phyloP scores from a whole-genome alignment of 805 yeast genomes.

The Candida sphagnicola region DNA sequence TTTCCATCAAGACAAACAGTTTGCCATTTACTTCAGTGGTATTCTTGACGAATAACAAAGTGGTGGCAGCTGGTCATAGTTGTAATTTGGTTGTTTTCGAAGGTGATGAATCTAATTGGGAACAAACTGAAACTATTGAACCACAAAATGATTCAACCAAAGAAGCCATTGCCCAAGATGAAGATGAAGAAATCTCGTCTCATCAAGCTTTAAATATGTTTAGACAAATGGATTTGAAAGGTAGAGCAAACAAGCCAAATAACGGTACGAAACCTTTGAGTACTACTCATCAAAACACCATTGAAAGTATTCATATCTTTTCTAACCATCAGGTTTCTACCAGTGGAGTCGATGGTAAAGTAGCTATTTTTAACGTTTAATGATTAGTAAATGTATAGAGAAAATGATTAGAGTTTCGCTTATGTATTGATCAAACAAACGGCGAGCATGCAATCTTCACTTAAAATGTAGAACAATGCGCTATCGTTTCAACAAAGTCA shows the following conservation, averaged over 20 bases:
- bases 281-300: conserved; percentile 89
- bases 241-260: conserved; percentile 52
- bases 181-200: conserved; percentile 56
- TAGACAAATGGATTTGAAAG: conserved; percentile 92
- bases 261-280: conserved; percentile 38
- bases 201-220: conserved; percentile 89
- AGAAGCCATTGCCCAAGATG: conserved; percentile 39
- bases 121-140: conserved; percentile 56
- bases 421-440: too few species aligned
- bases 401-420: neutral
- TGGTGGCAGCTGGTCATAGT: conserved; percentile 89
- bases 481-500: neutral
- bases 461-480: neutral
- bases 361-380: conserved; percentile 60
- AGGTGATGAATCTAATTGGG: conserved; percentile 65
- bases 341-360: conserved; percentile 88
- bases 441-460: too few species aligned
- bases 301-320: conserved; percentile 57
- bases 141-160: conserved; percentile 36
- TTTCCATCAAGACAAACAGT: conserved; percentile 58
- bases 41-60: conserved; percentile 61
- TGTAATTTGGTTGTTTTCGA: conserved; percentile 84
- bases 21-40: conserved; percentile 78
- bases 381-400: too few species aligned
- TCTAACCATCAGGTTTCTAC: conserved; percentile 48